Conservation (phyloP, 148 eudicot species). For the Spergularia bocconei region DNA sequence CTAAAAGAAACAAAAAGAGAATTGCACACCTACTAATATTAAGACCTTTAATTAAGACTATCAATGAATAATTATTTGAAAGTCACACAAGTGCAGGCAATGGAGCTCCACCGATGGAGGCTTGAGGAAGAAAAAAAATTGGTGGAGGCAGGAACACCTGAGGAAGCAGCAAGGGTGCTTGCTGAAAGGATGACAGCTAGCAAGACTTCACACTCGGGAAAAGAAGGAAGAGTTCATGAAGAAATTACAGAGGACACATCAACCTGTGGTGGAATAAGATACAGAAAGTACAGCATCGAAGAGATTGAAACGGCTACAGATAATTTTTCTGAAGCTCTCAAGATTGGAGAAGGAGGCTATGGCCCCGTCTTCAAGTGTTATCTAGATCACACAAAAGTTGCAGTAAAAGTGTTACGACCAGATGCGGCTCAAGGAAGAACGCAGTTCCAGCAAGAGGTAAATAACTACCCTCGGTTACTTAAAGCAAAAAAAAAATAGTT, state of each 20-base stretch:
- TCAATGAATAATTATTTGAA: background rate
- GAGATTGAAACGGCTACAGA: conserved; percentile 58
- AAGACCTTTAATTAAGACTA: background rate
- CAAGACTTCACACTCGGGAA: conserved; percentile 26
- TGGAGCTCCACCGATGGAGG: conserved; percentile 55
- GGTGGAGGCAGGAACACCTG: conserved; percentile 32
- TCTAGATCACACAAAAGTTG: conserved; percentile 61
- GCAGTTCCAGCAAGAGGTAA: conserved; percentile 55
- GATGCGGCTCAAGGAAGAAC: conserved; percentile 59
- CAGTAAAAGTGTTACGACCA: conserved; percentile 55
- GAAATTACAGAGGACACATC: conserved; percentile 21
- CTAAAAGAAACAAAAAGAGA: background rate
- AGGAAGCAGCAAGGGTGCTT: conserved; percentile 38
- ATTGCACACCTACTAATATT: background rate
- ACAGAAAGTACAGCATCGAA: conserved; percentile 45
- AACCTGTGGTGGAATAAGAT: conserved; percentile 35
- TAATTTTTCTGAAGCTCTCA: conserved; percentile 33
- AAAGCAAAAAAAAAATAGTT: too few species aligned
- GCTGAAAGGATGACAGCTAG: conserved; percentile 37
- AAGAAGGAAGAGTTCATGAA: conserved; percentile 21
- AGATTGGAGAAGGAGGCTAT: conserved; percentile 65
- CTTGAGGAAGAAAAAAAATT: conserved; percentile 43
- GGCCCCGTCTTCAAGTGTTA: conserved; percentile 56
- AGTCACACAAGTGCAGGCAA: conserved; percentile 39
- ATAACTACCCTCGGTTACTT: background rate